A percentile compares a stretch with the other conserved stretches of the same genome.
Evolutionary conservation across 2,329 filamentous ascomycete species (phyloP).

Genomic region (Fusarium staphyleae): DNA sequence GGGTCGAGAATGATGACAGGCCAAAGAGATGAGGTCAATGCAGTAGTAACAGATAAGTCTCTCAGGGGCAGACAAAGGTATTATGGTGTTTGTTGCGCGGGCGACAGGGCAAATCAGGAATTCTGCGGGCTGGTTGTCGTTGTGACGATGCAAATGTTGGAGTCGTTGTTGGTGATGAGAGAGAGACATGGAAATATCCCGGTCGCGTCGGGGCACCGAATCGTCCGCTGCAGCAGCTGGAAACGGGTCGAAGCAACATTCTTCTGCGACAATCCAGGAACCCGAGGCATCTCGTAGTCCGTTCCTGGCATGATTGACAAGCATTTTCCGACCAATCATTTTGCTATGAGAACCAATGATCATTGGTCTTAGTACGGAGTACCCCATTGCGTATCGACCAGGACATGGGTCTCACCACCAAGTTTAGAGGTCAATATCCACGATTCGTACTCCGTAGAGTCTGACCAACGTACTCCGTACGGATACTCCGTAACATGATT

Average conservation of each 20-base stretch:
- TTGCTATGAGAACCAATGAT: neutral
- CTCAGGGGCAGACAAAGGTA: slow-evolving; percentile 13
- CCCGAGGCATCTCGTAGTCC: slow-evolving; percentile 17
- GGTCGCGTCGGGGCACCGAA: too few species aligned
- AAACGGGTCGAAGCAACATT: slow-evolving; percentile 7
- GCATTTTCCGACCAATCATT: slow-evolving; percentile 15
- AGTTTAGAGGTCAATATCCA: slow-evolving; percentile 5
- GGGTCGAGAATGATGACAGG: slow-evolving; percentile 8
- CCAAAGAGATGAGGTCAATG: slow-evolving; percentile 29
- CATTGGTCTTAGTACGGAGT: too few species aligned
- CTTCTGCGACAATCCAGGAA: slow-evolving; percentile 32
- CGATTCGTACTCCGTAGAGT: neutral
- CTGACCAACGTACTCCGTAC: neutral
- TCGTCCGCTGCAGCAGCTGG: neutral
- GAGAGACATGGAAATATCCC: too few species aligned
- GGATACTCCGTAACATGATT: too few species aligned
- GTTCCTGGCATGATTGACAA: slow-evolving; percentile 31
- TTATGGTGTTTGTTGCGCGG: neutral
- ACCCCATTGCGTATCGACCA: neutral
- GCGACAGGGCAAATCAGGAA: neutral
- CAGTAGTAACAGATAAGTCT: slow-evolving; percentile 9
- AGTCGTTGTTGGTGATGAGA: neutral
- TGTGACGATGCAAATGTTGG: slow-evolving; percentile 10
- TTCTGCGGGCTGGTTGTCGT: neutral
- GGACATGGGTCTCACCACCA: slow-evolving; percentile 13